Evolutionary conservation across 225 moss, liverwort and hornwort species (phyloP), one percentile per base, ranked within the genome.

Genomic region (Sphagnum contortum): DNA sequence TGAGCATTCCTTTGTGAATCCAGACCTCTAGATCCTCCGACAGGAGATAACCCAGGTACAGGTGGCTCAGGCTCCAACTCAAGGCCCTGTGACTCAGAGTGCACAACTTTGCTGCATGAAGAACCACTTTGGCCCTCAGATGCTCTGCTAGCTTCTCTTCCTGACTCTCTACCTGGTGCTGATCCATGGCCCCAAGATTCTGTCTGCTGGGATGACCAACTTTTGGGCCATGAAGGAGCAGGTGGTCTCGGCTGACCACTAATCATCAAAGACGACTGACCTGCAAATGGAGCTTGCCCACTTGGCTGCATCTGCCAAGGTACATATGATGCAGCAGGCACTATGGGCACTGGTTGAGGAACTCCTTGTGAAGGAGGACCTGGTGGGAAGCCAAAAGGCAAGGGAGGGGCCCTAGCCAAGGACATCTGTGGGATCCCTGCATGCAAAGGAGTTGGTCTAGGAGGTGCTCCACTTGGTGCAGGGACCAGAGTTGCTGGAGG

Each of bases 1-100:
- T 61, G 58, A 8, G n/a, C 5, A 45, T 47, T 48, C 54, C 5
- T 71, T 57, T 73, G 72, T 57, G 74, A 64, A 13, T 62, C 56
- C 47, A 60, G 57, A 67, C 50, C 66, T 60, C 58, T 55, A 53
- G 62, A 70, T 8, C 67, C 70, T 60, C 68, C 68, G 45, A 61
- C 64, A 56, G 82, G 82, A 12, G 82, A 83, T 64, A 83, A 63
- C 51, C 82, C 82, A 64, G 82, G 82, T 45, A 83, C 82, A 48
- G 82, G 82, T 59, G 82, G 82, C 73, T 82, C 82, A 14, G 67
- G 67, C 48, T 63, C 68, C 2, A 49, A 14, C 58, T 76, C 82
- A 8, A 50, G 48, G 48, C 75, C 75, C 51, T 55, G 48, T 11
- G 64, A 9, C 64, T 78, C 72, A 8, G 6, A 29, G 45, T 56